These are phyloP conservation scores for Mycena filopes DNA, from an alignment of 768 basidiomycete genomes.

Conservation along the genomic window DNA sequence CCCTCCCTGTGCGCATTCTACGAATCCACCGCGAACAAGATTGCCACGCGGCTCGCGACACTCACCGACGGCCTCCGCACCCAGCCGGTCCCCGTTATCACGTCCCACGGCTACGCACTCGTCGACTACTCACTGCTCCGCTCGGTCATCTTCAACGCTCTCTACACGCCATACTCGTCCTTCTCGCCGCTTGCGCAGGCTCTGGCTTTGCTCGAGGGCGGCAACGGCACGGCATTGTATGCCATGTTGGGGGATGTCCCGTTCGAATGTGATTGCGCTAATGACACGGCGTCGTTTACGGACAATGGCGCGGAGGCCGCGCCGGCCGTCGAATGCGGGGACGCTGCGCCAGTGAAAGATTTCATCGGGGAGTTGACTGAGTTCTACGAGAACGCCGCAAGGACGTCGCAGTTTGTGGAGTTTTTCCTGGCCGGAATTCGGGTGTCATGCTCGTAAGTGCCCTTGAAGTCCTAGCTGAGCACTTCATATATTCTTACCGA, in stretches of 20 bases:
- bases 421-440: conserved; percentile 19
- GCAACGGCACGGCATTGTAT: conserved; percentile 37
- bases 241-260: background rate
- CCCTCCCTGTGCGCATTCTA: conserved; percentile 39
- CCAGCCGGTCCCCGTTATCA: conserved; percentile 37
- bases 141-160: conserved; percentile 30
- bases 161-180: conserved; percentile 36
- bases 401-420: conserved; percentile 34
- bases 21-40: conserved; percentile 30
- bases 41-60: conserved; percentile 32
- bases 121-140: conserved; percentile 39
- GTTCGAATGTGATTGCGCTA: conserved; percentile 20
- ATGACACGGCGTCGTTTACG: conserved; percentile 1
- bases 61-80: conserved; percentile 30
- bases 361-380: conserved; percentile 27
- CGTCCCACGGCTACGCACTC: conserved; percentile 35
- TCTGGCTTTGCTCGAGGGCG: conserved; percentile 40
- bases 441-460: conserved; percentile 36
- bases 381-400: conserved; percentile 21
- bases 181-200: conserved; percentile 33
- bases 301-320: background rate
- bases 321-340: conserved; percentile 33
- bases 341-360: conserved; percentile 28
- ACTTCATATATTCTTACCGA: background rate
- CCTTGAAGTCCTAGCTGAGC: too few relatives aligned